Base-by-base conservation (phyloP, 116 monocot species). In the Papilionanthe hybrid region DNA sequence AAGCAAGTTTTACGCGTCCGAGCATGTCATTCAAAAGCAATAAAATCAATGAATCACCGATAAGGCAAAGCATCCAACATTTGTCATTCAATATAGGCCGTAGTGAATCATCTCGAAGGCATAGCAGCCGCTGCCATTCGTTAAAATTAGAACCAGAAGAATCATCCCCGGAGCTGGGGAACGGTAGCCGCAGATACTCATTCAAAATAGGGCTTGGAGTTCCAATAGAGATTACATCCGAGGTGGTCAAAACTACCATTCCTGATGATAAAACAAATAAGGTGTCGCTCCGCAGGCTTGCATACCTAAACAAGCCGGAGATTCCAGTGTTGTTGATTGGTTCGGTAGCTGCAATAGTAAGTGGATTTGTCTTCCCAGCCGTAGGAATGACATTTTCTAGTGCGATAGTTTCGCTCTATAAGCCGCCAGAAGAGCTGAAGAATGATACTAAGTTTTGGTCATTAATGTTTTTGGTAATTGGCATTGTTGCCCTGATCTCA, bases 301-400 rank as follows among this genome's bases (percentile, higher is more conserved):
- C 84, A 11, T 78, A 74, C 66, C 83, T 90, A 0, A 90, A 91
- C 75, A 91, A 88, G 42, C 91, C 84, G 19, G 91, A 91, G 68
- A 77, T 81, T 7, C 88, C 86, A 56, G 50, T 82, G 1, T 79
- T 91, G 11, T 18, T 87, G 1, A 29, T 91, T n/a, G 91, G 91
- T 27, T 43, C 58, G 0, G 25, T 88, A 56, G 75, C 81, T 42
- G 81, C 91, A 5, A 55, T 74, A 1, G 17, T 81, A 18, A 67
- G 77, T 50, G 91, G 91, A 4, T 13, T 63, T 18, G 66, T 83
- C 42, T 50, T 86, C 30, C 91, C 91, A 0, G 11, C 81, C 1
- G 84, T 83, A 28, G 87, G 83, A 4, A 17, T 87, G 1, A 43
- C 87, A 2, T 4, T 90, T 9, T 83, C 87, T 2, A 78, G 44